A percentile compares a stretch with the other conserved stretches of the same genome.
Evolutionary conservation across 768 basidiomycete genomes (phyloP).

Genomic region (Mycena filopes): DNA sequence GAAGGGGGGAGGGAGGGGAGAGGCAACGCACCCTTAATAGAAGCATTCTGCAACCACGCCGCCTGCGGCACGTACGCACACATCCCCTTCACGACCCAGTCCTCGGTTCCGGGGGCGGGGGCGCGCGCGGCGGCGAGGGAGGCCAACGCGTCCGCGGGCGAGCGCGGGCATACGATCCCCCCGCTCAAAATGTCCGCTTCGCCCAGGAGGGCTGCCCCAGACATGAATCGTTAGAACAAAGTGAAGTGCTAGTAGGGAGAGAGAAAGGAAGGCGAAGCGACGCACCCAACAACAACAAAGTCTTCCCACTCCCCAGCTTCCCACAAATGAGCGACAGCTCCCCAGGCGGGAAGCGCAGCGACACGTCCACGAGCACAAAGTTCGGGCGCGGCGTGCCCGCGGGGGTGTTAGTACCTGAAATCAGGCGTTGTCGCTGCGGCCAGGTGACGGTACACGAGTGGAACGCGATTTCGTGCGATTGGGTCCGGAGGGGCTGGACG

Average conservation of each 20-base stretch:
- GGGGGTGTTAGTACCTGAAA: slow-evolving; percentile 50
- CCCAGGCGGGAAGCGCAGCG: slow-evolving; percentile 81
- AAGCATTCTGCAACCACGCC: slow-evolving; percentile 80
- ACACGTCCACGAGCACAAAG: slow-evolving; percentile 82
- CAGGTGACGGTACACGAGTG: slow-evolving; percentile 90
- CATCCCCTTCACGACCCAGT: slow-evolving; percentile 82
- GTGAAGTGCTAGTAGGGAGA: no score
- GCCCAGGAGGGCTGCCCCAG: slow-evolving; percentile 87
- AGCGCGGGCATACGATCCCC: slow-evolving; percentile 83
- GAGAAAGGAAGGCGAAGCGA: slow-evolving; percentile 74
- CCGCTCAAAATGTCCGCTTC: slow-evolving; percentile 88
- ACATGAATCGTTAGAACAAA: no score
- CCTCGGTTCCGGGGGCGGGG: slow-evolving; percentile 58
- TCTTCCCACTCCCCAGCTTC: slow-evolving; percentile 90
- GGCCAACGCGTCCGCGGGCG: slow-evolving; percentile 82
- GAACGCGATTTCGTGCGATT: slow-evolving; percentile 72
- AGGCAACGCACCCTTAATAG: slow-evolving; percentile 60
- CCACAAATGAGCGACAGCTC: slow-evolving; percentile 88
- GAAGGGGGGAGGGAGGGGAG: no score
- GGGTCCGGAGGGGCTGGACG: slow-evolving; percentile 64
- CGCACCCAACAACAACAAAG: slow-evolving; percentile 75
- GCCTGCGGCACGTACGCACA: slow-evolving; percentile 91
- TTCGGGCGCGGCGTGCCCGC: slow-evolving; percentile 77
- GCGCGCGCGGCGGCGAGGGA: slow-evolving; percentile 56
- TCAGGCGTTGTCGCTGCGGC: slow-evolving; percentile 80